Evolutionary conservation across 148 eudicot genomes (phyloP).

Genomic region (Rhododendron ferrugineum): DNA sequence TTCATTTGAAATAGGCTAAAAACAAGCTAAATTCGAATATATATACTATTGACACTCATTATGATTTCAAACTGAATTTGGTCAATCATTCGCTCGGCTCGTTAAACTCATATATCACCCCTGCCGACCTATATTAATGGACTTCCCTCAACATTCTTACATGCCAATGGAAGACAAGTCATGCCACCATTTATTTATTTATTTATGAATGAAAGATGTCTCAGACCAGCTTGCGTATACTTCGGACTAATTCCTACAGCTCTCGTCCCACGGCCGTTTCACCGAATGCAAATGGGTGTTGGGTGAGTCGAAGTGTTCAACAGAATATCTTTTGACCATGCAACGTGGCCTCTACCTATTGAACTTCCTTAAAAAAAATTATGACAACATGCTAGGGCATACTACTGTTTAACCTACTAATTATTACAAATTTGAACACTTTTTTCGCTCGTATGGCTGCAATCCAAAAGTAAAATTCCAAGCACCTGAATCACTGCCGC

Average conservation of each 20-base stretch:
- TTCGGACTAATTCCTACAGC: too few species aligned
- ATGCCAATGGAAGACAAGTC: neutral
- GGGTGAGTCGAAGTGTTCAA: neutral
- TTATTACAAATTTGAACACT: neutral
- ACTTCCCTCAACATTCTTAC: neutral
- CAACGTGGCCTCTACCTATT: neutral
- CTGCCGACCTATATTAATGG: too few species aligned
- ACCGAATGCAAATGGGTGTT: neutral
- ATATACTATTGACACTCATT: too few species aligned
- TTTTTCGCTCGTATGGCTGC: neutral
- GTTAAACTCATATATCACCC: too few species aligned
- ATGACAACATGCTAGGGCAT: neutral
- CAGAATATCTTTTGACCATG: neutral
- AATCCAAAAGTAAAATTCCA: neutral
- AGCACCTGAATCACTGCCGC: neutral
- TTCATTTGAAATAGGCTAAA: too few species aligned
- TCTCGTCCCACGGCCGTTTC: too few species aligned
- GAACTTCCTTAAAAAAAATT: neutral
- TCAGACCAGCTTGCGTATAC: fast-evolving
- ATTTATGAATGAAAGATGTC: too few species aligned
- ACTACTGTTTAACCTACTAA: neutral
- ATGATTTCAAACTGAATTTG: too few species aligned
- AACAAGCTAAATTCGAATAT: too few species aligned
- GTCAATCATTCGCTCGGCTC: too few species aligned
- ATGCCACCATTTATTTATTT: neutral